phyloP scores from a whole-genome alignment of 2,329 filamentous ascomycete species.

The Drechslerella dactyloides region DNA sequence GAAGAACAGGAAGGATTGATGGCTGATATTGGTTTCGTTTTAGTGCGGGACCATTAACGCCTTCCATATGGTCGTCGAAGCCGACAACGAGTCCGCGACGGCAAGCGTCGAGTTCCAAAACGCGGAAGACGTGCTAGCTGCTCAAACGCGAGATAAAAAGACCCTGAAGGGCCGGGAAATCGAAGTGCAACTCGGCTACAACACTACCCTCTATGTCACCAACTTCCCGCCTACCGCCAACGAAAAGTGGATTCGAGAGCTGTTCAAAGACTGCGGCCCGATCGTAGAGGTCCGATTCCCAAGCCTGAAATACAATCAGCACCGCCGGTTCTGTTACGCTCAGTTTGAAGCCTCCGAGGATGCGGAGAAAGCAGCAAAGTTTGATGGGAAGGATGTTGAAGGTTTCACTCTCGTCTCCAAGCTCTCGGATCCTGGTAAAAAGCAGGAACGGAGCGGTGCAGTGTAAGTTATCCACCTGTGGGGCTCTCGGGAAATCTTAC shows the following conservation, averaged over 20 bases:
- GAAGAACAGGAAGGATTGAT: constrained; percentile 29
- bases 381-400: constrained; percentile 73
- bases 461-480: constrained; percentile 59
- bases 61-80: constrained; percentile 71
- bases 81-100: constrained; percentile 67
- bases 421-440: constrained; percentile 80
- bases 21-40: constrained; percentile 10
- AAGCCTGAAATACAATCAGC: constrained; percentile 84
- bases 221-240: constrained; percentile 85
- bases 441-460: constrained; percentile 79
- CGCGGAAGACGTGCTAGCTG: constrained; percentile 78
- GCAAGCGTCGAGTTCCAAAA: constrained; percentile 86
- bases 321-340: constrained; percentile 92
- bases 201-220: constrained; percentile 83
- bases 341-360: constrained; percentile 77
- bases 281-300: constrained; percentile 87
- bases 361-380: constrained; percentile 72
- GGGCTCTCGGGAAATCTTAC: neutral
- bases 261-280: constrained; percentile 78
- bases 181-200: constrained; percentile 74
- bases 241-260: constrained; percentile 70
- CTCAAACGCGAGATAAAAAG: constrained; percentile 81
- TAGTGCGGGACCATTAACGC: constrained; percentile 80
- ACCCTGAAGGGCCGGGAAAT: constrained; percentile 76
- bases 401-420: constrained; percentile 74